phyloP scores from a whole-genome alignment of 805 yeast species.

The Saturnispora mendoncae region DNA sequence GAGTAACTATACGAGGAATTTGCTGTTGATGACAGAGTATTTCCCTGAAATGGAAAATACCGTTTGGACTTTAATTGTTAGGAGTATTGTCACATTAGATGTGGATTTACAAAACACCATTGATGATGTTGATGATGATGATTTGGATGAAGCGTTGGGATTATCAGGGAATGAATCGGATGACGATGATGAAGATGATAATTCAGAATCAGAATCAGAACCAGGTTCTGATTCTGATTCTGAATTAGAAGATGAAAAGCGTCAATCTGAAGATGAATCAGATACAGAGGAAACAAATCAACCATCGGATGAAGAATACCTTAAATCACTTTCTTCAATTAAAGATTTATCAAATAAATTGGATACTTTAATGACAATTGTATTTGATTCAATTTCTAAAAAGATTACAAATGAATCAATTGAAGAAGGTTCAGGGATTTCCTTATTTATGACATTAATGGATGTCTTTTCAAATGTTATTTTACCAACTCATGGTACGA shows the following conservation, averaged over 20 bases:
- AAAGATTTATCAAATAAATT: constrained; percentile 55
- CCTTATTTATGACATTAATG: constrained; percentile 62
- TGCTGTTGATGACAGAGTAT: constrained; percentile 52
- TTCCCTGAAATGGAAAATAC: constrained; percentile 67
- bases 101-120: constrained; percentile 85
- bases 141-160: constrained; percentile 39
- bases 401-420: constrained; percentile 44
- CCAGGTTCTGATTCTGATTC: constrained; percentile 32
- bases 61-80: constrained; percentile 74
- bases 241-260: constrained; percentile 21
- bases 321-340: constrained; percentile 39
- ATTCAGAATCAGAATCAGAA: constrained; percentile 19
- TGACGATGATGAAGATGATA: constrained; percentile 29
- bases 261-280: constrained; percentile 39
- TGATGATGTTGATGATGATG: constrained; percentile 75
- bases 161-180: constrained; percentile 25
- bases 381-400: constrained; percentile 43
- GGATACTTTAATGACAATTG: constrained; percentile 55
- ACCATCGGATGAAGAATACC: constrained; percentile 36
- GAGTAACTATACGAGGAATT: constrained; percentile 56
- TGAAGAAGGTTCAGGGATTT: constrained; percentile 55
- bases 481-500: constrained; percentile 86
- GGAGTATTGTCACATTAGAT: constrained; percentile 75
- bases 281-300: constrained; percentile 31
- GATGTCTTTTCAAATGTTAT: constrained; percentile 74